phyloP scores from a whole-genome alignment of 2,329 filamentous ascomycete species.

The Akanthomyces dipterigenus region DNA sequence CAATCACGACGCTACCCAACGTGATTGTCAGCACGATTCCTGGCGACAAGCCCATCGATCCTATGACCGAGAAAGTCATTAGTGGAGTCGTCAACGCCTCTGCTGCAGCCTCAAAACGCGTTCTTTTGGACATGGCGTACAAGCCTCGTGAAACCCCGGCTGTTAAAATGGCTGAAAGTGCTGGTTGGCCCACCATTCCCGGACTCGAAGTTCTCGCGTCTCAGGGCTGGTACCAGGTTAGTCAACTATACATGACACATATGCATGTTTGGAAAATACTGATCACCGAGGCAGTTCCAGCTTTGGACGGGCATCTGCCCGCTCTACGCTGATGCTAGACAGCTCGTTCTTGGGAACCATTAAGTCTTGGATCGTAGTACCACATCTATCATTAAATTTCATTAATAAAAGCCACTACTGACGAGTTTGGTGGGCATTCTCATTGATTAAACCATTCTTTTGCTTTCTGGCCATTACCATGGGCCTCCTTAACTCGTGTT shows the following conservation, averaged over 20 bases:
- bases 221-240: conserved; percentile 82
- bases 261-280: conserved; percentile 10
- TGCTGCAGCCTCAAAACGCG: conserved; percentile 36
- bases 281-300: conserved; percentile 52
- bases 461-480: not conserved
- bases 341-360: conserved; percentile 42
- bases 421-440: not conserved
- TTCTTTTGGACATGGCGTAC: conserved; percentile 94
- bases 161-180: conserved; percentile 74
- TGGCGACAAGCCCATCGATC: conserved; percentile 76
- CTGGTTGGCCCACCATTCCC: conserved; percentile 71
- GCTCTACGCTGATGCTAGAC: conserved; percentile 62
- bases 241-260: conserved; percentile 22
- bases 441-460: not conserved
- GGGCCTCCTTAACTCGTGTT: not conserved
- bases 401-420: too few species aligned
- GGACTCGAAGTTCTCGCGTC: conserved; percentile 84
- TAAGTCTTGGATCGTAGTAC: not conserved
- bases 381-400: too few species aligned
- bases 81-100: conserved; percentile 40
- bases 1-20: conserved; percentile 43
- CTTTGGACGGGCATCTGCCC: conserved; percentile 79
- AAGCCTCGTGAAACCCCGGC: conserved; percentile 77
- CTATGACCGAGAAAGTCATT: conserved; percentile 59
- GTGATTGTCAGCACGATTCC: conserved; percentile 89